Evolutionary conservation across 2,329 filamentous ascomycete genomes (phyloP).

Genomic region (Phaeophleospora eucalypticola): DNA sequence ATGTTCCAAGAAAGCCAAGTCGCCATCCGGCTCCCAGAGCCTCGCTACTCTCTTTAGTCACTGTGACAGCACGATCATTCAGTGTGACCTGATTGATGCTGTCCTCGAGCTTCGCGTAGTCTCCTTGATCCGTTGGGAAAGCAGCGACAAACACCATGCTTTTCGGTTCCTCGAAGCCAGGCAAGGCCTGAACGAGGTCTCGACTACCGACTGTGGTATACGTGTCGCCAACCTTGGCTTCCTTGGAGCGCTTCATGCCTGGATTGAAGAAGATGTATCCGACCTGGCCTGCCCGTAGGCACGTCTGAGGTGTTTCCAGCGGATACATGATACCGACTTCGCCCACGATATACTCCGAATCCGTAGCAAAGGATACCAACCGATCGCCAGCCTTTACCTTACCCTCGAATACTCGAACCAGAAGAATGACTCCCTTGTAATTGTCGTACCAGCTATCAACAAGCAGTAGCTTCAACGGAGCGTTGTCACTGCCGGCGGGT

Average conservation of each 20-base stretch:
- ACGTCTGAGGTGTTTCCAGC: conserved; percentile 72
- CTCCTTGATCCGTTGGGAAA: conserved; percentile 85
- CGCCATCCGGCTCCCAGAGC: conserved; percentile 92
- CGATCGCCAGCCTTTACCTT: conserved; percentile 76
- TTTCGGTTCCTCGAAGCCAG: conserved; percentile 94
- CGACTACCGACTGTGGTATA: conserved; percentile 80
- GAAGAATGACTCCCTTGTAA: conserved; percentile 86
- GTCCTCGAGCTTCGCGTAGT: conserved; percentile 83
- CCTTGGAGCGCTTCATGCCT: conserved; percentile 94
- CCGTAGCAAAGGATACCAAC: conserved; percentile 82
- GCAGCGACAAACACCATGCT: conserved; percentile 98
- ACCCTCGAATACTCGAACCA: conserved; percentile 90
- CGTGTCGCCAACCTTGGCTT: conserved; percentile 94
- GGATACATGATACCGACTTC: conserved; percentile 98
- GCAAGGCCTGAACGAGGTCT: conserved; percentile 70
- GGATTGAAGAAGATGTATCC: conserved; percentile 97
- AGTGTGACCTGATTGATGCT: conserved; percentile 90
- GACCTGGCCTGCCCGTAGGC: conserved; percentile 84
- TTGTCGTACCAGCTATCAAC: conserved; percentile 99
- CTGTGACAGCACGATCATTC: conserved; percentile 90
- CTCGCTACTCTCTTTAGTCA: conserved; percentile 92
- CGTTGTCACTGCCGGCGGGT: conserved; percentile 67
- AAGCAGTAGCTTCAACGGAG: conserved; percentile 76
- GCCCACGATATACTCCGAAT: conserved; percentile 84
- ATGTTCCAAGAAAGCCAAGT: conserved; percentile 87